Conservation (phyloP, 495 filamentous ascomycete genomes). For the Collariella sp. region DNA sequence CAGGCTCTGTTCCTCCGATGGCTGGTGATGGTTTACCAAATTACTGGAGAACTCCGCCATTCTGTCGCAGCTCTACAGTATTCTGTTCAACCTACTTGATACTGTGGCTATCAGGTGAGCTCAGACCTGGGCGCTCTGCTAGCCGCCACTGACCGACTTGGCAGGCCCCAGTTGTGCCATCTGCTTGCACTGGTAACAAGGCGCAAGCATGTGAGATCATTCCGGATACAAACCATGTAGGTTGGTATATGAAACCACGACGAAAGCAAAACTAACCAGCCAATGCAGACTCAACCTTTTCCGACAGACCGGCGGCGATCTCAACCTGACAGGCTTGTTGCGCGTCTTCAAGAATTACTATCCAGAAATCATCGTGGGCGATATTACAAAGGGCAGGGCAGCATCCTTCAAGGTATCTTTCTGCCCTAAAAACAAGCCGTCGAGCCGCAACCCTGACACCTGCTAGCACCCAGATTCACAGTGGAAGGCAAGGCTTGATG, state of each 20-base stretch:
- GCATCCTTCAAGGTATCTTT: conserved; percentile 47
- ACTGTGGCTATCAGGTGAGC: conserved; percentile 62
- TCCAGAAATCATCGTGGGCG: conserved; percentile 76
- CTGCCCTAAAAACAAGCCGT: no score
- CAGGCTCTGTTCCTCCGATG: conserved; percentile 67
- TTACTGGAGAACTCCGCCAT: conserved; percentile 55
- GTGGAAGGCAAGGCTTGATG: conserved; percentile 61
- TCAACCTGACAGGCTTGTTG: conserved; percentile 66
- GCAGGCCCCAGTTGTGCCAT: conserved; percentile 60
- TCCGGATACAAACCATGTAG: conserved; percentile 73
- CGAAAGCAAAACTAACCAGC: conserved; percentile 15
- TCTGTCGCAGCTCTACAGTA: conserved; percentile 62
- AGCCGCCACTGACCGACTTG: conserved; percentile 24
- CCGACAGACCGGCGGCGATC: conserved; percentile 60
- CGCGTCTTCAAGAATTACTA: conserved; percentile 83
- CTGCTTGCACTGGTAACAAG: conserved; percentile 75
- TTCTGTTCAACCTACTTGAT: conserved; percentile 77
- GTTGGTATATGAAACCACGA: conserved; percentile 24
- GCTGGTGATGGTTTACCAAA: conserved; percentile 71
- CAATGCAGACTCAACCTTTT: conserved; percentile 48
- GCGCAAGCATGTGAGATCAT: conserved; percentile 80
- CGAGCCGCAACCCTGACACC: not conserved
- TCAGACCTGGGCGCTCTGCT: not conserved
- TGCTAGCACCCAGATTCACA: conserved; percentile 64
- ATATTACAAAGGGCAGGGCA: conserved; percentile 45